phyloP scores from a whole-genome alignment of 768 basidiomycete species.

The Hypholoma sublateritium region DNA sequence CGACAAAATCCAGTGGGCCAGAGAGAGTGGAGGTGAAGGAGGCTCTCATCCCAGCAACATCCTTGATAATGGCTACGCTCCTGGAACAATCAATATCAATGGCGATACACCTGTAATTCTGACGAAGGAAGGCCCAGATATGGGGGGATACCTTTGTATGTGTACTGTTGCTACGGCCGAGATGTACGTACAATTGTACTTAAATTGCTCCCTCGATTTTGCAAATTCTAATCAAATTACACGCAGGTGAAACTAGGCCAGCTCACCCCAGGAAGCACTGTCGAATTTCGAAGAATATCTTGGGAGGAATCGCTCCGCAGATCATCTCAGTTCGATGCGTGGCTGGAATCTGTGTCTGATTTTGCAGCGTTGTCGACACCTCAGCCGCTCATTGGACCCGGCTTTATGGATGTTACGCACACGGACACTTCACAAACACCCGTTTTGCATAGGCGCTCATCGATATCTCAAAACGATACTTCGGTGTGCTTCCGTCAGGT shows the following conservation, averaged over 20 bases:
- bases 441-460: conserved; percentile 26
- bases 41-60: conserved; percentile 72
- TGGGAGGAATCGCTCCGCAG: conserved; percentile 18
- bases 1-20: conserved; percentile 50
- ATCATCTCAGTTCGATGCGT: too few relatives aligned
- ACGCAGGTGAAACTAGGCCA: conserved; percentile 69
- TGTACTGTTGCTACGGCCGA: conserved; percentile 54
- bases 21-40: conserved; percentile 60
- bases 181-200: conserved; percentile 32
- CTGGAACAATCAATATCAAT: conserved; percentile 59
- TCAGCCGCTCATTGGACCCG: background rate
- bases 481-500: conserved; percentile 59
- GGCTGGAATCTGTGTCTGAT: conserved; percentile 32
- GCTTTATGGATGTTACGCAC: background rate
- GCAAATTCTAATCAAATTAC: background rate
- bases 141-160: conserved; percentile 61
- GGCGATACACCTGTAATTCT: conserved; percentile 73
- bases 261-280: conserved; percentile 51
- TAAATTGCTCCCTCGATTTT: background rate
- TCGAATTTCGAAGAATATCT: conserved; percentile 52
- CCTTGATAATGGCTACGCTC: conserved; percentile 58
- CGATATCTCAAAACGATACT: conserved; percentile 1
- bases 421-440: conserved; percentile 28
- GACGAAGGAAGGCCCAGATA: conserved; percentile 59
- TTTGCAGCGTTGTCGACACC: conserved; percentile 12